Evolutionary conservation across 2,329 filamentous ascomycete genomes (phyloP).

Genomic region (Fusarium succisae): DNA sequence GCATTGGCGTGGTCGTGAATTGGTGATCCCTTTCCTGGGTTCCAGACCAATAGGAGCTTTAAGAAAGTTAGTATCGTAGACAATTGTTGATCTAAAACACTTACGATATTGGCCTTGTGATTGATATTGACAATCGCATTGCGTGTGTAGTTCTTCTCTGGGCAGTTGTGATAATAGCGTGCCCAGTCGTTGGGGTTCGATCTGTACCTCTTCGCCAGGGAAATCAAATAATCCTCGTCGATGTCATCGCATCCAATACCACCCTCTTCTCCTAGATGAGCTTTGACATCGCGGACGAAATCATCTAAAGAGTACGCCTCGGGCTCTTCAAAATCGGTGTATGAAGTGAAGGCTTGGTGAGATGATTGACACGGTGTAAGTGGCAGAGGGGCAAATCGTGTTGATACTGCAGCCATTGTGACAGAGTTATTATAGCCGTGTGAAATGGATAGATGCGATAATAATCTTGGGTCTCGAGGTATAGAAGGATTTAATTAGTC

Average conservation of each 20-base stretch:
- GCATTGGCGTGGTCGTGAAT: conserved; percentile 18
- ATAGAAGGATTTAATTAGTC: rapidly evolving
- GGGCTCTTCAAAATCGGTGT: not conserved
- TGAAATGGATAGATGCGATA: too few relatives aligned
- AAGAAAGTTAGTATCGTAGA: not conserved
- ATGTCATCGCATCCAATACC: conserved; percentile 10
- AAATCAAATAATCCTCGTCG: conserved; percentile 9
- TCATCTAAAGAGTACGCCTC: not conserved
- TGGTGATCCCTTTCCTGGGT: conserved; percentile 10
- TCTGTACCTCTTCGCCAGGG: not conserved
- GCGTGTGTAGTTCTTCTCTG: conserved; percentile 8
- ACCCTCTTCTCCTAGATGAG: not conserved
- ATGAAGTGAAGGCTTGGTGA: not conserved
- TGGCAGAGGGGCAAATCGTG: not conserved
- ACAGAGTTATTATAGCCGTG: too few relatives aligned
- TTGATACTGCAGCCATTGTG: conserved; percentile 10
- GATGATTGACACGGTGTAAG: not conserved
- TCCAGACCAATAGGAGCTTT: conserved; percentile 6
- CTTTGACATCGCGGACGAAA: not conserved
- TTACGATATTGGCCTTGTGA: conserved; percentile 5
- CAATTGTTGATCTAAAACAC: rapidly evolving
- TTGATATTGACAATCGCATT: conserved; percentile 7
- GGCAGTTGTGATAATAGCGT: conserved; percentile 7
- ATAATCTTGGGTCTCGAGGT: not conserved
- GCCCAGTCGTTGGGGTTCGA: conserved; percentile 15